Percentiles rank a stretch among this genome's conserved stretches.
Conservation (phyloP, 352 stramenopile genomes). For the Phytophthora sp. region DNA sequence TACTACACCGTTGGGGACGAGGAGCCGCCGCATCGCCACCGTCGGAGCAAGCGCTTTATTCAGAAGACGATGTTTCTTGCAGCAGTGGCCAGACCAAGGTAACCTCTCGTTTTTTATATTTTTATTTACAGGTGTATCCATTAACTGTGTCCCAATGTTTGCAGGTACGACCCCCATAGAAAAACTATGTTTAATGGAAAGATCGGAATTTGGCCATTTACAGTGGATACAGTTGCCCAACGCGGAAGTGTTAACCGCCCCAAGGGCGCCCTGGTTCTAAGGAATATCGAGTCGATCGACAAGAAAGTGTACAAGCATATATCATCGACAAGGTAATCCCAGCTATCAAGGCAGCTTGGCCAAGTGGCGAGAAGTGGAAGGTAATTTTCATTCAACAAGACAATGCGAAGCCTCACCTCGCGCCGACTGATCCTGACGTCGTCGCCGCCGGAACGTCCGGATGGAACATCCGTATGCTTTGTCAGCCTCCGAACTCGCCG, state of each 20-base stretch:
- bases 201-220: too few species aligned
- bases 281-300: too few species aligned
- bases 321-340: constrained; percentile 26
- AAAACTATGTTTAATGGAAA: too few species aligned
- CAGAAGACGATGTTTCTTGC: background rate
- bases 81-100: too few species aligned
- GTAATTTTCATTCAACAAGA: constrained; percentile 37
- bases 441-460: constrained; percentile 4
- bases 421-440: constrained; percentile 21
- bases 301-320: constrained; percentile 32
- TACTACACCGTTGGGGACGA: background rate
- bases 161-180: too few species aligned
- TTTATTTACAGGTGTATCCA: too few species aligned
- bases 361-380: background rate
- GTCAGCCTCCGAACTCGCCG: constrained; percentile 29
- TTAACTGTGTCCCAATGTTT: too few species aligned
- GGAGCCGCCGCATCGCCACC: background rate
- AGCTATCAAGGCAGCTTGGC: constrained; percentile 27
- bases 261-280: too few species aligned
- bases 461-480: constrained; percentile 29
- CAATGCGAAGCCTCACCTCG: constrained; percentile 27
- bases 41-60: constrained; percentile 14
- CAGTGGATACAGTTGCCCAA: too few species aligned
- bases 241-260: too few species aligned
- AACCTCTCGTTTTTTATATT: too few species aligned